phyloP scores from a whole-genome alignment of 2,329 filamentous ascomycete species.

The Colletotrichum eleusines region DNA sequence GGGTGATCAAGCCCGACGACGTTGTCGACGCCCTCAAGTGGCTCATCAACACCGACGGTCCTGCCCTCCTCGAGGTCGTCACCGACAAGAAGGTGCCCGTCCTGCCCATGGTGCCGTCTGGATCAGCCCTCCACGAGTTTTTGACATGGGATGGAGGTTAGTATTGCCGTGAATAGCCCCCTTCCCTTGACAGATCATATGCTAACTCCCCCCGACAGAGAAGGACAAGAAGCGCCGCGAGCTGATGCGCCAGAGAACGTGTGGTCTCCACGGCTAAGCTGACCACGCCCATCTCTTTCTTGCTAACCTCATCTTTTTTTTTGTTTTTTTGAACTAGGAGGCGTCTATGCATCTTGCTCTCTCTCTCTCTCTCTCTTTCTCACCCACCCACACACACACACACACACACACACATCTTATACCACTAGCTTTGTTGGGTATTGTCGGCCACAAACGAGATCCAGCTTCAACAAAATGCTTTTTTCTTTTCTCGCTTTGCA shows the following conservation, averaged over 20 bases:
- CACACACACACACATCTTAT: slow-evolving; percentile 30
- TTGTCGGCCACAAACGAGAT: slow-evolving; percentile 17
- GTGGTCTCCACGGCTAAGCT: slow-evolving; percentile 52
- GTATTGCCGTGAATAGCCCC: slow-evolving; percentile 46
- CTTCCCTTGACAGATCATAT: neutral
- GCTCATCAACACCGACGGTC: slow-evolving; percentile 91
- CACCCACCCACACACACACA: neutral
- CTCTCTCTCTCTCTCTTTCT: slow-evolving; percentile 9
- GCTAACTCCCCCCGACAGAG: slow-evolving; percentile 59
- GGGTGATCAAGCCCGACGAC: slow-evolving; percentile 80
- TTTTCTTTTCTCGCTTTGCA: slow-evolving; percentile 2
- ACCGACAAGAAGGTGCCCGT: slow-evolving; percentile 94
- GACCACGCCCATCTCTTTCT: slow-evolving; percentile 12
- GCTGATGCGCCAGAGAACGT: slow-evolving; percentile 73
- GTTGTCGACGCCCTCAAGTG: slow-evolving; percentile 84
- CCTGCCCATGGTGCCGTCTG: slow-evolving; percentile 95
- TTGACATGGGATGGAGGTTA: slow-evolving; percentile 85
- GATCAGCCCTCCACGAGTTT: slow-evolving; percentile 91
- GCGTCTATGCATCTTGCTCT: slow-evolving; percentile 41
- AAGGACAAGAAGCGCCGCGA: slow-evolving; percentile 77
- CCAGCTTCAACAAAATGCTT: neutral
- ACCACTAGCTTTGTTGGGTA: slow-evolving; percentile 38
- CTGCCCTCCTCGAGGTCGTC: slow-evolving; percentile 90
- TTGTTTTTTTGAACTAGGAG: slow-evolving; percentile 26
- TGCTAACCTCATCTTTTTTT: slow-evolving; percentile 32